A percentile compares a stretch with the other conserved stretches of the same genome.
phyloP scores from a whole-genome alignment of 306 rosid species.

The Cicer arietinum region DNA sequence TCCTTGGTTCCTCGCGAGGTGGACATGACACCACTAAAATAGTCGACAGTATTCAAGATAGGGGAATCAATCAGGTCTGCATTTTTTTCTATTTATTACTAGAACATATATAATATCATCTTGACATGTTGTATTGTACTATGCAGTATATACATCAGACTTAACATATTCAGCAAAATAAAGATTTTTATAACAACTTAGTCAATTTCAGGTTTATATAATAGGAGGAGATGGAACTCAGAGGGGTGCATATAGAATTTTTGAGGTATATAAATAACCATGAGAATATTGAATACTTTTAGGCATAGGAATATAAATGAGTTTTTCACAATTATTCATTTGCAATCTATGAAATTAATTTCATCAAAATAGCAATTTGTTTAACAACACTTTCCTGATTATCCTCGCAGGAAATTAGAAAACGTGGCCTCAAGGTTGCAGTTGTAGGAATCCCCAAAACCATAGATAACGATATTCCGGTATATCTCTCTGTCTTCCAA shows the following conservation, averaged over 20 bases:
- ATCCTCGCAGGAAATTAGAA: constrained; percentile 74
- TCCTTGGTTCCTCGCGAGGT: constrained; percentile 92
- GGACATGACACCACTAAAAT: constrained; percentile 90
- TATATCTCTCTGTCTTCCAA: constrained; percentile 41
- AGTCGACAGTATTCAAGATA: constrained; percentile 93
- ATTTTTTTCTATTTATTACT: constrained; percentile 22
- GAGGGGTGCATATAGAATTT: constrained; percentile 84
- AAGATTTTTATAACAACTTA: neutral
- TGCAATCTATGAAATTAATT: constrained; percentile 20
- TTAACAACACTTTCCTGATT: constrained; percentile 32
- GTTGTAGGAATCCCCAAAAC: constrained; percentile 97
- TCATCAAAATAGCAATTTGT: constrained; percentile 20
- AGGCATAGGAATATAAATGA: constrained; percentile 10
- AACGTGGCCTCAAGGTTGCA: constrained; percentile 85
- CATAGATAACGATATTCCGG: constrained; percentile 95
- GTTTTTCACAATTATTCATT: neutral
- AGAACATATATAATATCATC: neutral
- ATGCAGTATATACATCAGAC: constrained; percentile 9
- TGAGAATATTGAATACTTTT: neutral
- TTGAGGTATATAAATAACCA: constrained; percentile 65
- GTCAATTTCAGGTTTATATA: constrained; percentile 75
- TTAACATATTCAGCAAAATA: neutral
- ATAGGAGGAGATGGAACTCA: constrained; percentile 99
- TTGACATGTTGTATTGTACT: neutral
- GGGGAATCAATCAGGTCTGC: constrained; percentile 90